Base-by-base conservation (phyloP, 192 early-diverging fungal species). In the Backusella parvicylindrica region DNA sequence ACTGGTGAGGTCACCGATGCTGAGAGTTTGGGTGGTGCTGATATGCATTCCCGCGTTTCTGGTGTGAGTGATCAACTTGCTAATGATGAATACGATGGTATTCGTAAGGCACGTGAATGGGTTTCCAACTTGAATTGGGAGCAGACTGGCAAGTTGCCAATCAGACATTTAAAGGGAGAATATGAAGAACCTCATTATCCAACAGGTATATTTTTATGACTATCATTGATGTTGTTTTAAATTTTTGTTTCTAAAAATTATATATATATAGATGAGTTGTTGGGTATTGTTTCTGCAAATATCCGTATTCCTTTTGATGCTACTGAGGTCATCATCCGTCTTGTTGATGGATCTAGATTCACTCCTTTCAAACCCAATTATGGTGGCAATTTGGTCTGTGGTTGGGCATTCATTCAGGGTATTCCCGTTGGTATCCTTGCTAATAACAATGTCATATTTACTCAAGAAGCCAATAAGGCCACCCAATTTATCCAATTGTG, bases 401-500 rank as follows among this genome's bases (percentile, higher is more conserved):
- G 87, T 36, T 91, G 89, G 88, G 89, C 88, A 9, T 84, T 81
- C 30, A 85, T 91, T 77, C 90, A 90, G 47, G 89, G 90, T 23
- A 80, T 91, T 66, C 84, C 87, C 11, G 82, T 91, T 32, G 90
- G 90, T 72, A 91, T 91, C n/a, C 65, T 91, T 64, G 84, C 90
- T 70, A 90, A 89, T 40, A 90, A 91, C 77, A 86, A 86, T 66
- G 89, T 90, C 2, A 71, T 91, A 23, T 90, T 91, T 70, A 85
- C 85, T 31, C 83, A 83, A 37, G 90, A 91, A 73, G 76, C 86
- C n/a, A 90, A 89, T 80, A 91, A 91, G 74, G 90, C 90, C 8
- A 87, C 89, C 7, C 90, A 91, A 80, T 91, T 91, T 60, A 90
- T 91, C 67, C 86, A 87, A 70, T 74, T 91, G 28, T 90, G 90